Conservation (phyloP, 108 stramenopile species). For the Aureococcus anophagefferens region DNA sequence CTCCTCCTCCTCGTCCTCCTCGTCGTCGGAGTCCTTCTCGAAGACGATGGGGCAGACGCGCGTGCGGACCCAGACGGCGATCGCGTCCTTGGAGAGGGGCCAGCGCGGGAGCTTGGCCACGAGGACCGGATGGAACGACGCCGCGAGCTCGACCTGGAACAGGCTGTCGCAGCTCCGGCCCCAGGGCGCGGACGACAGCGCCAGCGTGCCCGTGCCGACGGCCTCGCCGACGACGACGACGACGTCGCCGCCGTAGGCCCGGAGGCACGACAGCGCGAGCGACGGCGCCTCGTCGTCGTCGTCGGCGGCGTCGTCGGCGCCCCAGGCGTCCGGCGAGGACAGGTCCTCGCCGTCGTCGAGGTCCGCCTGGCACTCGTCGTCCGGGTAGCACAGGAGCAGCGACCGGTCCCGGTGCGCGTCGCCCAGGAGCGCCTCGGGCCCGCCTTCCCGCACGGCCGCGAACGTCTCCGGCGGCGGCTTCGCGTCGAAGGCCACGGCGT, state of each 20-base stretch:
- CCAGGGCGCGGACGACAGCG: not conserved
- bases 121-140: not conserved
- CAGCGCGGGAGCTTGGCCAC: not conserved
- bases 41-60: not conserved
- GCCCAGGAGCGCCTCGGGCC: constrained; percentile 15
- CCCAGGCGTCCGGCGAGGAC: too few relatives aligned
- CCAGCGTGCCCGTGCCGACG: not conserved
- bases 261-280: not conserved
- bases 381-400: constrained; percentile 33
- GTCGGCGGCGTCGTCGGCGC: too few relatives aligned
- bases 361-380: constrained; percentile 9
- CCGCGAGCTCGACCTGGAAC: not conserved
- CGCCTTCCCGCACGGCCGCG: constrained; percentile 16
- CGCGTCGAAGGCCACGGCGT: constrained; percentile 37
- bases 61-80: not conserved
- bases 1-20: not conserved
- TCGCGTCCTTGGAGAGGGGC: not conserved
- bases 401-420: constrained; percentile 1
- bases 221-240: not conserved
- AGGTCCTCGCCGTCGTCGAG: not conserved
- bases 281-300: not conserved
- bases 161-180: not conserved
- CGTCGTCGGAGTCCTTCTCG: not conserved
- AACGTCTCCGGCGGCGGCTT: not conserved
- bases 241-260: not conserved